Base-by-base conservation (phyloP, 2,329 filamentous ascomycete genomes). In the Epichloe baconii region DNA sequence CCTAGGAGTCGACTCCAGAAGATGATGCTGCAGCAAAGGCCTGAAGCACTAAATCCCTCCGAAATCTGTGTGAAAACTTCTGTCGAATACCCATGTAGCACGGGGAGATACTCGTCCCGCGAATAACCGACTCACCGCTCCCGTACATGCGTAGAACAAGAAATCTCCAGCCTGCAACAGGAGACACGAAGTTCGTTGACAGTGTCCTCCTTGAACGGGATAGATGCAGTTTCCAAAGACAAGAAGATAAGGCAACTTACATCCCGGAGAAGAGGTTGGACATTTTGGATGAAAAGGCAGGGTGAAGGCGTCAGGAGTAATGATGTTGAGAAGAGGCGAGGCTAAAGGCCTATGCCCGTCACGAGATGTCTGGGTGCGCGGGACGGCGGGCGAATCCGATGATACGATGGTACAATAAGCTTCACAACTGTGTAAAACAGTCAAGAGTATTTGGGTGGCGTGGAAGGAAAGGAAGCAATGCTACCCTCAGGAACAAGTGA, bases 181-280 rank as follows among this genome's bases (percentile, higher is more conserved):
- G 17, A 44, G 8, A 44, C 14, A n/a, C 10, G n/a, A 38, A 3
- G n/a, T 10, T 46, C 10, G 43, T 21, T 12, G 6, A 35, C 26
- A 36, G 12, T 21, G 26, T 37, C 2, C 15, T 17, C 37, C 17
- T 10, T 14, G 37, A 15, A n/a, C 3, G 14, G 7, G 19, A 14
- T 17, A 17, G 6, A 10, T 19, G 3, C 40, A 36, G 26, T 26
- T 23, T 23, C 4, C 12, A 12, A 36, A 17, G 2, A 38, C 1
- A 3, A n/a, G 19, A 51, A 35, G 19, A 49, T 17, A 41, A 51
- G 49, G 54, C 51, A 55, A 77, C 77, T 76, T 71, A 80, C 77
- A 80, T 79, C 67, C 77, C 76, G 61, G 76, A 79, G 64, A 80
- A 79, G 60, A 80, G 68, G 68, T 78, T 79, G 59, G 77, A 79